A percentile compares a stretch with the other conserved stretches of the same genome.
Evolutionary conservation across 2,329 filamentous ascomycete genomes (phyloP).

Genomic region (Diaporthe capsici): DNA sequence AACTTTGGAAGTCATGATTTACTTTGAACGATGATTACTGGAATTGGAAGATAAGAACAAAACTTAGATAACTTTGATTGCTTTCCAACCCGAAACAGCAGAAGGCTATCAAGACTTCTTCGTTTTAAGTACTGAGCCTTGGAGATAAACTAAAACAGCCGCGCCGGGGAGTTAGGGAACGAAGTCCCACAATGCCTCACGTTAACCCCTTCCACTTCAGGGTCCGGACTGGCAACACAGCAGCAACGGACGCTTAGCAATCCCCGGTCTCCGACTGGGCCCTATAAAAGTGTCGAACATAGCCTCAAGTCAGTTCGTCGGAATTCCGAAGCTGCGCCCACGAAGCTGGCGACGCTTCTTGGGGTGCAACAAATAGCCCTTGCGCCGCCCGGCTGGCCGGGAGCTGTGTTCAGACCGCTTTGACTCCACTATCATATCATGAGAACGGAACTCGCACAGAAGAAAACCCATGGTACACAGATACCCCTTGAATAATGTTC

Average conservation of each 20-base stretch:
- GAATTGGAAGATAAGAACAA: not conserved
- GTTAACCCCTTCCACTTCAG: not conserved
- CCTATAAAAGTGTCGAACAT: not conserved
- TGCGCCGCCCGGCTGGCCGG: not conserved
- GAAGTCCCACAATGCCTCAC: not conserved
- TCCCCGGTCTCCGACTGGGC: not conserved
- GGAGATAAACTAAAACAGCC: not conserved
- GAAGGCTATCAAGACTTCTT: not conserved
- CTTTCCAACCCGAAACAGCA: not conserved
- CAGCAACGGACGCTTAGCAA: not conserved
- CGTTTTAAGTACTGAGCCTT: not conserved
- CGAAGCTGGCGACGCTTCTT: not conserved
- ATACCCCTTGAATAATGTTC: too few species aligned
- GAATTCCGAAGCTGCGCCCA: not conserved
- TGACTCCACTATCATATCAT: not conserved
- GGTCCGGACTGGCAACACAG: not conserved
- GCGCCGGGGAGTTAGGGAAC: constrained; percentile 26
- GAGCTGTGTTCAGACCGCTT: not conserved
- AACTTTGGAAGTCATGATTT: not conserved
- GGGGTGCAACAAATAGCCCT: too few species aligned
- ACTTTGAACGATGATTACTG: not conserved
- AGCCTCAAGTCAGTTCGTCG: not conserved
- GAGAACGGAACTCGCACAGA: too few species aligned
- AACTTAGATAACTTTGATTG: not conserved
- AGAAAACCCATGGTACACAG: too few species aligned